Evolutionary conservation across 2,329 filamentous ascomycete species (phyloP), one percentile per base, ranked within the genome.

Genomic region (Cercospora nicotianae): DNA sequence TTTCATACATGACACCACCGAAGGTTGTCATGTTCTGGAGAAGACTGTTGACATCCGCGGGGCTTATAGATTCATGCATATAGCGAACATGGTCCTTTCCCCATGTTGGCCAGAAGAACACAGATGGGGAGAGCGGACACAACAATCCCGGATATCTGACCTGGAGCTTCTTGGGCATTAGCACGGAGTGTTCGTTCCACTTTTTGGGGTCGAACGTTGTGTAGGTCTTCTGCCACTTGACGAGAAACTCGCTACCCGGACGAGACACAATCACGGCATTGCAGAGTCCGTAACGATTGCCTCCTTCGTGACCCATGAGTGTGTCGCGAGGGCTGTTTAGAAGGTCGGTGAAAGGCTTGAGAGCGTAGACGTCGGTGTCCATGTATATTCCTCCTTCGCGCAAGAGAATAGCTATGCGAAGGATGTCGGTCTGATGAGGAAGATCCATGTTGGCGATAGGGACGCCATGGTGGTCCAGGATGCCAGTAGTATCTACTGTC

Each of bases 231-330:
- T 65, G 67, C 69, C 69, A 71, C 48, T 42, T 69, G 30, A 51
- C 12, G n/a, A 71, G 64, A 63, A 71, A 71, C 8, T 33, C 18
- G 30, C 69, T 71, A 3, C 48, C 42, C 1, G 67, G 60, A 3
- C 69, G 63, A 16, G 69, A 63, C n/a, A 71, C 55, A 30, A 67
- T 69, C 12, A 71, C 67, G 16, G 67, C 69, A 26, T 71, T 69
- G 28, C 69, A 69, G 16, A 71, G 65, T 4, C 69, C 69, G 6
- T 67, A 67, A 16, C 67, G 67, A 28, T 64, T 67, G 45, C 69
- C 69, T n/a, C 69, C 69, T 67, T 71, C 69, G 48, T 71, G 64
- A 13, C 69, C 69, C 64, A 71, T 66, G 45, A 69, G 36, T 13
- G 62, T 51, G 31, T 71, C 69, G 18, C 63, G 63, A 16, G 58